These are phyloP conservation scores for Calonectria ilicicola DNA, from an alignment of 2,329 filamentous ascomycete species.

Conservation along the genomic window DNA sequence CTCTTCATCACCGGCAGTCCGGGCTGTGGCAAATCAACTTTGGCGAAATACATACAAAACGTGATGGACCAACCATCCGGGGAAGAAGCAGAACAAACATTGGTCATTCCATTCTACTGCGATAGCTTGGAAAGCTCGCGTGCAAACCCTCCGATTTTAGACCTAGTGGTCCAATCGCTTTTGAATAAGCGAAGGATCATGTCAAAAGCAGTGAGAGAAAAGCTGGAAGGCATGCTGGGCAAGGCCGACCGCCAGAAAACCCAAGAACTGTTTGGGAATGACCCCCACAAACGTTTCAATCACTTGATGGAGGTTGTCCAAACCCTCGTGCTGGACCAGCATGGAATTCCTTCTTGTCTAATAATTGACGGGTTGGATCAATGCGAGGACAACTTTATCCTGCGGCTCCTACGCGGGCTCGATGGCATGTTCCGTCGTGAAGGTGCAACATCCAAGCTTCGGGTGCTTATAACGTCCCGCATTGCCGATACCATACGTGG, in stretches of 20 bases:
- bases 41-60: conserved; percentile 36
- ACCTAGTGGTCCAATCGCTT: conserved; percentile 28
- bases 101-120: conserved; percentile 35
- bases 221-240: conserved; percentile 26
- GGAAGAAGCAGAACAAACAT: conserved; percentile 16
- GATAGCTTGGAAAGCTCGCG: conserved; percentile 35
- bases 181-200: conserved; percentile 27
- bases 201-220: conserved; percentile 18
- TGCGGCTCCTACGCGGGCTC: conserved; percentile 26
- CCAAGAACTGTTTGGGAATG: neutral
- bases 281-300: conserved; percentile 22
- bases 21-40: conserved; percentile 35
- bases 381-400: conserved; percentile 28
- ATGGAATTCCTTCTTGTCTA: conserved; percentile 22
- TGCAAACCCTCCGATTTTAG: conserved; percentile 33
- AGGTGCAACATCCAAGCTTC: conserved; percentile 9
- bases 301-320: conserved; percentile 33
- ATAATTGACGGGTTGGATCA: conserved; percentile 38
- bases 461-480: conserved; percentile 26
- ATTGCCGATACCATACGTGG: conserved; percentile 33
- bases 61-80: conserved; percentile 22
- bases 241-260: conserved; percentile 20
- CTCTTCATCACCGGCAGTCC: conserved; percentile 36
- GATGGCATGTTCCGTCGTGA: conserved; percentile 30
- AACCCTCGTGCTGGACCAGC: conserved; percentile 13